Evolutionary conservation across 768 basidiomycete species (phyloP).

Genomic region (Phylloporus arenicola): DNA sequence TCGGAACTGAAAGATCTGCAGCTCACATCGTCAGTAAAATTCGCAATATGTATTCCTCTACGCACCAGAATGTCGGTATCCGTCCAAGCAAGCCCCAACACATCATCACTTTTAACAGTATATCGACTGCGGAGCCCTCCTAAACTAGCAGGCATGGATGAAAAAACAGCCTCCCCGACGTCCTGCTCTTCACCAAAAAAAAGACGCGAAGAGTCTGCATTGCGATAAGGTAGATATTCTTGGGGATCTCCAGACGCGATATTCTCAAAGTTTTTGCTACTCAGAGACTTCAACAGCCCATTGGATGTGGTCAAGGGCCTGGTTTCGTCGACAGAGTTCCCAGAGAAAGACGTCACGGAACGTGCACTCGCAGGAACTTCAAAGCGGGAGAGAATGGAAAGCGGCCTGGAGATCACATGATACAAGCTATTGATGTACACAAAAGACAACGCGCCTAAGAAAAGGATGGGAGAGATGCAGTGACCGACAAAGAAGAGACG

Average conservation of each 20-base stretch:
- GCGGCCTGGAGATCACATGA: conserved; percentile 39
- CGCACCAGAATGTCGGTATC: conserved; percentile 30
- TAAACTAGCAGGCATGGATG: conserved; percentile 8
- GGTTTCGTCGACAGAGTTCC: conserved; percentile 20
- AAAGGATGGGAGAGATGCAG: conserved; percentile 8
- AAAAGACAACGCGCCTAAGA: conserved; percentile 20
- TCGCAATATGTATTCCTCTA: neutral
- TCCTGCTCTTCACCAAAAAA: conserved; percentile 23
- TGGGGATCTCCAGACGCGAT: conserved; percentile 22
- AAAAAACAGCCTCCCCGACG: conserved; percentile 11
- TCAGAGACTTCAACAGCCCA: conserved; percentile 52
- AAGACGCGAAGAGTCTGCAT: conserved; percentile 18
- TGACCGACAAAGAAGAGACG: conserved; percentile 10
- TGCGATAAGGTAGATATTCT: conserved; percentile 28
- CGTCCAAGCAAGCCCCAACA: conserved; percentile 47
- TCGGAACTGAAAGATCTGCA: conserved; percentile 21
- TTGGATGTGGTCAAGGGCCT: conserved; percentile 49
- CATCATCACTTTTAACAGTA: conserved; percentile 18
- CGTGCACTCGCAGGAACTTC: conserved; percentile 10
- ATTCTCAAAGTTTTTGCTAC: conserved; percentile 46
- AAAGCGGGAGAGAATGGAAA: conserved; percentile 31
- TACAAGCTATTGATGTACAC: conserved; percentile 40
- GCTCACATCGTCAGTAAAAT: neutral
- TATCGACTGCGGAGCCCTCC: conserved; percentile 20
- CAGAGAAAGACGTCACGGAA: conserved; percentile 15